Evolutionary conservation across 345 rosid genomes (phyloP).

Genomic region (Brassica napus): Da-Ae NC_063434.1:19907001-19907500

Average conservation of each 20-base stretch:
- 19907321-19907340: not conserved
- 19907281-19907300: conserved; percentile 14
- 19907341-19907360: not conserved
- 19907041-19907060: not conserved
- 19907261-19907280: conserved; percentile 12
- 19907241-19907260: conserved; percentile 18
- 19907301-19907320: not conserved
- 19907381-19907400: not conserved
- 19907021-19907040: conserved; percentile 9
- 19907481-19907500: conserved; percentile 20
- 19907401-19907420: not conserved
- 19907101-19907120: not conserved
- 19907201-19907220: conserved; percentile 34
- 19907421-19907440: conserved; percentile 14
- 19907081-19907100: conserved; percentile 3
- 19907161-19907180: not conserved
- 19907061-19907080: conserved; percentile 5
- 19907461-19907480: conserved; percentile 31
- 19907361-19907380: not conserved
- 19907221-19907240: conserved; percentile 12
- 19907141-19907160: not conserved
- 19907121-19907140: conserved; percentile 30
- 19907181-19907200: conserved; percentile 15
- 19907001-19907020: not conserved
- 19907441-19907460: conserved; percentile 35